Conservation (phyloP, 2,329 filamentous ascomycete genomes). For the Fusarium circinatum region DNA sequence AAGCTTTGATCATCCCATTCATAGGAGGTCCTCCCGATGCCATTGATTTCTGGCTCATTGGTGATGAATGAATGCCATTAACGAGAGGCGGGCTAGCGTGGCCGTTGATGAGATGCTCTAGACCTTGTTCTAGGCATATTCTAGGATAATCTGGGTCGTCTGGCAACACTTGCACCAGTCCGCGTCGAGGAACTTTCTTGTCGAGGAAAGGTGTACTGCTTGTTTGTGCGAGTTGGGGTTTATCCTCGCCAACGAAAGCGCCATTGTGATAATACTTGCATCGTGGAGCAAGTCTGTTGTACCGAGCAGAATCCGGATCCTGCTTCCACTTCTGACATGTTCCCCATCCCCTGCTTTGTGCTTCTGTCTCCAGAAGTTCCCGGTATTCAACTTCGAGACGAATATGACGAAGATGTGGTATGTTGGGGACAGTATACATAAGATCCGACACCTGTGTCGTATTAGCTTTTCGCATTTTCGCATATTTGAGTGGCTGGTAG, state of each 20-base stretch:
- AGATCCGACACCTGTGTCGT: constrained; percentile 66
- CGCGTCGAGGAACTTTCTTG: constrained; percentile 64
- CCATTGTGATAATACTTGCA: constrained; percentile 70
- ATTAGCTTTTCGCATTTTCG: constrained; percentile 12
- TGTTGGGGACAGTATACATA: constrained; percentile 66
- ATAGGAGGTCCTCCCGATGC: constrained; percentile 39
- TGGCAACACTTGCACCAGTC: constrained; percentile 62
- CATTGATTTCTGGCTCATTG: constrained; percentile 51
- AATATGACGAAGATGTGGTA: constrained; percentile 67
- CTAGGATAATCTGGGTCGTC: constrained; percentile 67
- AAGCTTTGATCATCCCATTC: constrained; percentile 47
- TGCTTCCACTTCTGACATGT: constrained; percentile 66
- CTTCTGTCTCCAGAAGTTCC: constrained; percentile 65
- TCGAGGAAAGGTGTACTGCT: constrained; percentile 67
- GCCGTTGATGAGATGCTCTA: constrained; percentile 63
- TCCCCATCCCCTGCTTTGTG: constrained; percentile 54
- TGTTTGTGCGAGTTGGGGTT: constrained; percentile 57
- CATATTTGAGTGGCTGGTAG: constrained; percentile 50
- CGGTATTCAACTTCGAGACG: constrained; percentile 68
- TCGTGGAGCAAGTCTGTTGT: constrained; percentile 64
- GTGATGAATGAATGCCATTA: constrained; percentile 61
- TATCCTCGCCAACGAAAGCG: constrained; percentile 61
- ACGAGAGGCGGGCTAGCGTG: constrained; percentile 55
- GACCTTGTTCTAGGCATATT: constrained; percentile 67
- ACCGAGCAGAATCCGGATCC: constrained; percentile 65